Evolutionary conservation across 768 basidiomycete species (phyloP), one percentile per base, ranked within the genome.

Genomic region (Polyporus arcularius): DNA sequence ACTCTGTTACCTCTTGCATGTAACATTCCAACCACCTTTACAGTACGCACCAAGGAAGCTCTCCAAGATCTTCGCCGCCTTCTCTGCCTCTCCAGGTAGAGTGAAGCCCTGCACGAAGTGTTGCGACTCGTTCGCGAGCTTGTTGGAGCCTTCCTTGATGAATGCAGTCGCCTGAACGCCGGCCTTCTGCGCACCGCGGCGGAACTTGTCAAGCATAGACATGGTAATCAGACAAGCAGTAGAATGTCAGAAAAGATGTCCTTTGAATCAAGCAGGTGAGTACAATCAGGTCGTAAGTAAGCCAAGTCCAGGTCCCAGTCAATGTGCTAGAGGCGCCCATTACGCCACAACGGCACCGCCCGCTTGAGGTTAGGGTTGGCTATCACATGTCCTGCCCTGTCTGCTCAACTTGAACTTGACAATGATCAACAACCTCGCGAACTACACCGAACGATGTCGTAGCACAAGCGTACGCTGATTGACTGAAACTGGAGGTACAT

Each of bases 41-140:
- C 2, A 21, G 28, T 14, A 54, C 49, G 56, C 70, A 94, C 93
- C 95, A n/a, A 96, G 80, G 80, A 98, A 98, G 64, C 86, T 87
- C 63, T 86, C 87, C 32, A 98, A 77, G 68, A 96, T 98, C 75
- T 89, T 92, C 15, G 95, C 94, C 0, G 95, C 93, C 72, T 97
- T 97, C 61, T 94, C 90, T 43, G 94, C 90, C 74, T 98, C 96
- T 61, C 92, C 94, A 18, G 94, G 94, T 26, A 98, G 80, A 42
- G 84, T 87, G 77, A 98, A 98, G 4, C 88, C 85, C 62, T 94
- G 92, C 0, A 89, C 88, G 57, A 94, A 88, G 52, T 88, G 87
- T 64, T 85, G 79, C 1, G 90, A 89, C 51, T 90, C 90, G 53
- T 81, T 85, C 14, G 89, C 89, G 7, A 92, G 82, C 64, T 86